Percentiles rank a stretch among this genome's conserved stretches.
phyloP scores from a whole-genome alignment of 257 asterid species.

The Dorcoceras hygrometricum region DNA sequence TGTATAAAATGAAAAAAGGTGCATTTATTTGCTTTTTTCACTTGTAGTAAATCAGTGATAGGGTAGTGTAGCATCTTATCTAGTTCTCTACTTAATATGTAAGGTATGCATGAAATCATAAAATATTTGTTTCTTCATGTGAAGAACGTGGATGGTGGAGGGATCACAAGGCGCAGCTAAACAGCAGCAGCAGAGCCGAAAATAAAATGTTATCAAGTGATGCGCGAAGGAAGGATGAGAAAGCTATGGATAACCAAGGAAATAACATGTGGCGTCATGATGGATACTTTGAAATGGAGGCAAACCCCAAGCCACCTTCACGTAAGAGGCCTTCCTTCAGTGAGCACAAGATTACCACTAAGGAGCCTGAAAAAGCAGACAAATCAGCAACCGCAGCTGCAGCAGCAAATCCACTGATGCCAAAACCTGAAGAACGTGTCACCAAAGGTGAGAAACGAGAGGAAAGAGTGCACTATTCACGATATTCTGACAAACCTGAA shows the following conservation, averaged over 20 bases:
- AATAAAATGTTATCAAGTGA: slow-evolving; percentile 35
- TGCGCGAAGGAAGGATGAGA: slow-evolving; percentile 42
- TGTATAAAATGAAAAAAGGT: background rate
- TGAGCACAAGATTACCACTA: slow-evolving; percentile 54
- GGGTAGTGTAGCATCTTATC: background rate
- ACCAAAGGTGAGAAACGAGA: slow-evolving; percentile 40
- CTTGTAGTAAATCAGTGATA: background rate
- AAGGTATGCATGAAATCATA: slow-evolving; percentile 17
- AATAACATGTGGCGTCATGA: slow-evolving; percentile 68
- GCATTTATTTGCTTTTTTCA: background rate
- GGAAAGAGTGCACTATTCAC: slow-evolving; percentile 39
- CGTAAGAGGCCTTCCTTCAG: slow-evolving; percentile 74
- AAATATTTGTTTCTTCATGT: slow-evolving; percentile 21
- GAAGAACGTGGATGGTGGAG: slow-evolving; percentile 78
- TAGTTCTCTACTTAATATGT: slow-evolving; percentile 9
- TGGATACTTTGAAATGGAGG: slow-evolving; percentile 60
- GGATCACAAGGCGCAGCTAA: slow-evolving; percentile 48
- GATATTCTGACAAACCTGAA: slow-evolving; percentile 40
- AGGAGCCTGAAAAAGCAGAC: slow-evolving; percentile 43
- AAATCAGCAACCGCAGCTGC: slow-evolving; percentile 24
- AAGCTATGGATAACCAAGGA: slow-evolving; percentile 40
- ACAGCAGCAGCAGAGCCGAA: slow-evolving; percentile 26
- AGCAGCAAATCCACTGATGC: slow-evolving; percentile 30
- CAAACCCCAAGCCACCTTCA: slow-evolving; percentile 47
- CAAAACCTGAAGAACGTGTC: slow-evolving; percentile 33